phyloP scores from a whole-genome alignment of 371 early-diverging fungal genomes.

The Syncephalastrum racemosum region DNA sequence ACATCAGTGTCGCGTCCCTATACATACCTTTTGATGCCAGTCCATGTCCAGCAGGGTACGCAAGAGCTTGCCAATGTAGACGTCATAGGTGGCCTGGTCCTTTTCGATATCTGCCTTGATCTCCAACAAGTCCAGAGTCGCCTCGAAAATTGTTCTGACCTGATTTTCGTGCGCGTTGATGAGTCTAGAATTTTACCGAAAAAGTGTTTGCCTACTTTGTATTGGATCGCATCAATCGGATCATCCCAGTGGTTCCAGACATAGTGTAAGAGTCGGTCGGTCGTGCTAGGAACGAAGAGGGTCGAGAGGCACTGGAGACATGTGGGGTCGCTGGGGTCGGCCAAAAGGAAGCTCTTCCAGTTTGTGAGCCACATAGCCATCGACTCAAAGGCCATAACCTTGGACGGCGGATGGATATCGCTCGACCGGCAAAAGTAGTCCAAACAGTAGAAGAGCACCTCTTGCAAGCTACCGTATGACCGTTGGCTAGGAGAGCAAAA shows the following conservation, averaged over 20 bases:
- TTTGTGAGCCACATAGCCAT: conserved; percentile 72
- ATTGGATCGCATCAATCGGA: conserved; percentile 76
- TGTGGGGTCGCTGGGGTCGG: not conserved
- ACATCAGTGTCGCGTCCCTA: not conserved
- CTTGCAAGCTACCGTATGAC: conserved; percentile 32
- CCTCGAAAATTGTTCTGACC: conserved; percentile 66
- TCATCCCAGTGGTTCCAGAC: conserved; percentile 84
- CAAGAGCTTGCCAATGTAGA: conserved; percentile 38
- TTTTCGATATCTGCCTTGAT: conserved; percentile 33
- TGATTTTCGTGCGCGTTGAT: not conserved
- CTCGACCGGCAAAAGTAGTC: conserved; percentile 48
- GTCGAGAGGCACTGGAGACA: conserved; percentile 9
- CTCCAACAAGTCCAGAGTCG: conserved; percentile 54
- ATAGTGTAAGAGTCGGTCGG: conserved; percentile 61
- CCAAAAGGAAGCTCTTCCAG: conserved; percentile 36
- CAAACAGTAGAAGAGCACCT: conserved; percentile 48
- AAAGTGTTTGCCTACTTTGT: conserved; percentile 47
- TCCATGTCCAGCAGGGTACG: conserved; percentile 55
- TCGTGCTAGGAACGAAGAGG: conserved; percentile 36
- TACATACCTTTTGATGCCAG: conserved; percentile 54
- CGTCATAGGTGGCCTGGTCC: conserved; percentile 30
- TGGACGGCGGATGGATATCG: conserved; percentile 62
- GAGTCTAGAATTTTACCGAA: not conserved
- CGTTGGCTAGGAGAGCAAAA: not conserved
- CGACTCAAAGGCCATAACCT: conserved; percentile 72